Evolutionary conservation across 2,329 filamentous ascomycete genomes (phyloP).

Genomic region (Exophiala oligosperma): DNA sequence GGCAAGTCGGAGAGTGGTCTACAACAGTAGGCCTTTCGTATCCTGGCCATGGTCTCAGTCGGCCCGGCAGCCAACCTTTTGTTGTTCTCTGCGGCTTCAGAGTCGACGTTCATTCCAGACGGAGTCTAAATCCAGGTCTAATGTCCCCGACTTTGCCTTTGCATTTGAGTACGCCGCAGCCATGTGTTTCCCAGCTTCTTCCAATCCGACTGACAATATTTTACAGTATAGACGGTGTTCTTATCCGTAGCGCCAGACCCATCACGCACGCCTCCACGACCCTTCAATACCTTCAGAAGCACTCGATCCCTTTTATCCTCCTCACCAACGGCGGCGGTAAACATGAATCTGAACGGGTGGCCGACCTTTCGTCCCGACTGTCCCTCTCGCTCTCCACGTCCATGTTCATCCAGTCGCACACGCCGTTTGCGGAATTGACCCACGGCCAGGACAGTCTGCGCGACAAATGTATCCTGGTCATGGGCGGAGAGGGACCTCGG

Average conservation of each 20-base stretch:
- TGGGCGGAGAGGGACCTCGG: constrained; percentile 66
- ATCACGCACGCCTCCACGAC: constrained; percentile 76
- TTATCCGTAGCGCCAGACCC: constrained; percentile 76
- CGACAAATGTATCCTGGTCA: constrained; percentile 71
- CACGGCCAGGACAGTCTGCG: constrained; percentile 54
- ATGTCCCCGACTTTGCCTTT: constrained; percentile 28
- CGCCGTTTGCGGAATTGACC: constrained; percentile 75
- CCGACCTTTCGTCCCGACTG: constrained; percentile 67
- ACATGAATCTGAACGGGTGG: constrained; percentile 71
- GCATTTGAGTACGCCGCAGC: constrained; percentile 27
- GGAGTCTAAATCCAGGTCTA: neutral
- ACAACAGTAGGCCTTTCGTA: constrained; percentile 11
- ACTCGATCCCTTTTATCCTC: constrained; percentile 86
- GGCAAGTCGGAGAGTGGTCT: constrained; percentile 8
- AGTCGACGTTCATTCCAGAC: constrained; percentile 6
- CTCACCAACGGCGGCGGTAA: constrained; percentile 94
- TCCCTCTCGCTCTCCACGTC: constrained; percentile 61
- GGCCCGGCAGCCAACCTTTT: neutral
- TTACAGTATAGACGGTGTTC: constrained; percentile 84
- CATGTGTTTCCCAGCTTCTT: too few species aligned
- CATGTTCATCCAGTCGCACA: constrained; percentile 87
- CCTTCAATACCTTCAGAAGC: constrained; percentile 68
- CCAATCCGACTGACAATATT: constrained; percentile 6
- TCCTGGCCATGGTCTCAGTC: neutral
- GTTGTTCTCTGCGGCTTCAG: neutral